Conservation (phyloP, 495 filamentous ascomycete species). For the Pyronema domesticum region DNA sequence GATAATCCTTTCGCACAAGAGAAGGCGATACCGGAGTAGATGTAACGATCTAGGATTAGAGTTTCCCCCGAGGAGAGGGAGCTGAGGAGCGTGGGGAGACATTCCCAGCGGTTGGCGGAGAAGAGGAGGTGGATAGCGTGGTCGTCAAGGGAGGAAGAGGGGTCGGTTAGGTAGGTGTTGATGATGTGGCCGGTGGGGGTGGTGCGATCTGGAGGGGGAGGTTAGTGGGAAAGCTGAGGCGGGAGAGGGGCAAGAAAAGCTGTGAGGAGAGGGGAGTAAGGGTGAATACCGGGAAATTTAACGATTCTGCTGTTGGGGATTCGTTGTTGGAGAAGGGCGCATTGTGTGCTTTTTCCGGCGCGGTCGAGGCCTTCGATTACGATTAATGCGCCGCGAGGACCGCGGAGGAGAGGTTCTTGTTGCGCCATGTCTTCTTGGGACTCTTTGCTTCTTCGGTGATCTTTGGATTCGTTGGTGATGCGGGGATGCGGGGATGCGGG, state of each 20-base stretch:
- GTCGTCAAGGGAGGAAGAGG: slow-evolving; percentile 49
- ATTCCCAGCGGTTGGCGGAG: slow-evolving; percentile 91
- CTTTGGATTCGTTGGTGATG: too few relatives aligned
- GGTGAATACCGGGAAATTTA: slow-evolving; percentile 67
- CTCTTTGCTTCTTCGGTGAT: too few relatives aligned
- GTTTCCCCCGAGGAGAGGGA: slow-evolving; percentile 38
- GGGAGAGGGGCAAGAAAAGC: slow-evolving; percentile 53
- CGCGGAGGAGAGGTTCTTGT: neutral
- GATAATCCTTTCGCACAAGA: slow-evolving; percentile 78
- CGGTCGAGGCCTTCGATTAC: slow-evolving; percentile 89
- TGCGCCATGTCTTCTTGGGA: neutral
- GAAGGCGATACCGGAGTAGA: slow-evolving; percentile 84
- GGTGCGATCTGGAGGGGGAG: slow-evolving; percentile 54
- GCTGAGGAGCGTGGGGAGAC: slow-evolving; percentile 14
- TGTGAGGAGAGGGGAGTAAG: slow-evolving; percentile 52
- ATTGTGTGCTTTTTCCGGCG: slow-evolving; percentile 91
- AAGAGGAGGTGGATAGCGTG: slow-evolving; percentile 91
- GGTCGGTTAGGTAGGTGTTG: slow-evolving; percentile 60
- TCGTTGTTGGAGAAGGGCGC: slow-evolving; percentile 46
- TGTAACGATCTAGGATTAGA: slow-evolving; percentile 80
- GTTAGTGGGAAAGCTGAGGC: slow-evolving; percentile 63
- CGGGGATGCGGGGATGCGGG: too few relatives aligned
- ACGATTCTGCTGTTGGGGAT: slow-evolving; percentile 54
- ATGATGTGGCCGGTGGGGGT: slow-evolving; percentile 86
- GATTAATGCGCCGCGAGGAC: slow-evolving; percentile 47